Conservation (phyloP, 139 green algal species). For the Coelastrella sp. region DNA sequence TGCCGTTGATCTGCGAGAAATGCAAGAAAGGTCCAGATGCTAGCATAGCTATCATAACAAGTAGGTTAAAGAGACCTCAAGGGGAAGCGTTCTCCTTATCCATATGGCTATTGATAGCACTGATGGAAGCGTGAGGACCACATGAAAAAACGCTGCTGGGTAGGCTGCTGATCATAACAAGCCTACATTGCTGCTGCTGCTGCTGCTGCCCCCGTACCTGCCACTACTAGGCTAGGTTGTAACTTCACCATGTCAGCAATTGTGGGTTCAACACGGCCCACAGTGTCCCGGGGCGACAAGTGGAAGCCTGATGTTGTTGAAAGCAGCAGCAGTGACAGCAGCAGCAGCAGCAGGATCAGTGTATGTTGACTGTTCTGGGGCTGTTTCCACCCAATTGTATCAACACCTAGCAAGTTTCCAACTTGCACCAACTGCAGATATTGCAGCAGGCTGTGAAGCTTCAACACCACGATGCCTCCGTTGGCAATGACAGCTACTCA, state of each 20-base stretch:
- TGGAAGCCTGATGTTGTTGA: slow-evolving; percentile 52
- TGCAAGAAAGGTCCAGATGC: no score
- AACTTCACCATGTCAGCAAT: slow-evolving; percentile 35
- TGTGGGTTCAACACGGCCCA: slow-evolving; percentile 49
- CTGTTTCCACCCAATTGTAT: not conserved
- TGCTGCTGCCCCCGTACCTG: not conserved
- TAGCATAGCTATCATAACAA: no score
- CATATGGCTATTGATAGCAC: no score
- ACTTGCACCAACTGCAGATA: no score
- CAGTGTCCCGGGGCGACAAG: slow-evolving; percentile 44
- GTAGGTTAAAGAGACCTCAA: no score
- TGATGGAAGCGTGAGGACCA: no score
- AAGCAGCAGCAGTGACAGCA: not conserved
- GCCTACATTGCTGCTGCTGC: no score
- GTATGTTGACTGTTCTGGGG: not conserved
- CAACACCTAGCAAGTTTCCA: no score
- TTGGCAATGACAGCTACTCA: not conserved
- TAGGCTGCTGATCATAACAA: not conserved
- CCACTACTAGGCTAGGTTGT: slow-evolving; percentile 34
- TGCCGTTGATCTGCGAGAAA: no score
- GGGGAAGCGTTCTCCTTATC: no score
- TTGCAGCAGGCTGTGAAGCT: no score
- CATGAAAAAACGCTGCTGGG: not conserved
- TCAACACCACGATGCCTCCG: no score
- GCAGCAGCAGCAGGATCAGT: not conserved